phyloP scores from a whole-genome alignment of 805 yeast genomes.

The Osmozyma mogii region DNA sequence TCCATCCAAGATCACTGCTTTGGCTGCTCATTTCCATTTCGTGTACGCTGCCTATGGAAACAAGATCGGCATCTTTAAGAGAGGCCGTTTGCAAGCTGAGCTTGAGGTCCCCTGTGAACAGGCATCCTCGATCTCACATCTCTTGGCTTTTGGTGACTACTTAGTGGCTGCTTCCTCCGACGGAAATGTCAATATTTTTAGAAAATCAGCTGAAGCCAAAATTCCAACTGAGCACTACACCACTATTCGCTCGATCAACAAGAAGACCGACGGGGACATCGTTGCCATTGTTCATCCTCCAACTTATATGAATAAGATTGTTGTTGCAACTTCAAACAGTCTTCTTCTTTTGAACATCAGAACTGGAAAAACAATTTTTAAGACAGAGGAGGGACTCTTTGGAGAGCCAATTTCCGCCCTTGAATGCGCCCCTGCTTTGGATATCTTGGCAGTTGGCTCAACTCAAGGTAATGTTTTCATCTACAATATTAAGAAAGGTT shows the following conservation, averaged over 20 bases:
- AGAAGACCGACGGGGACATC: constrained; percentile 62
- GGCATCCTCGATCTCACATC: constrained; percentile 35
- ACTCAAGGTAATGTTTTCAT: constrained; percentile 57
- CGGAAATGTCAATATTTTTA: constrained; percentile 46
- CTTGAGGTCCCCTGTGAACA: constrained; percentile 12
- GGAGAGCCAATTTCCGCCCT: constrained; percentile 54
- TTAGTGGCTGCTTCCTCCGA: constrained; percentile 45
- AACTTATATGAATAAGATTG: constrained; percentile 84
- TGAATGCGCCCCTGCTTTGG: constrained; percentile 81
- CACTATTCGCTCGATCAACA: constrained; percentile 40
- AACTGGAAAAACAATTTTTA: constrained; percentile 64
- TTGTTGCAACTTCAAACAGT: constrained; percentile 65
- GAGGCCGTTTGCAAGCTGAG: constrained; percentile 59
- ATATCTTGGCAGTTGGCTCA: constrained; percentile 72
- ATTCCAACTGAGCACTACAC: constrained; percentile 63
- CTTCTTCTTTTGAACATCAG: constrained; percentile 64
- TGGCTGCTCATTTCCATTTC: constrained; percentile 76
- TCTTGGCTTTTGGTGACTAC: constrained; percentile 71
- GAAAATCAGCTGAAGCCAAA: constrained; percentile 36
- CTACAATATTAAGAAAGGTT: constrained; percentile 62
- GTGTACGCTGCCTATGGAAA: constrained; percentile 72
- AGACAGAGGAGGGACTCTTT: constrained; percentile 41
- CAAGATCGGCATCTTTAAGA: constrained; percentile 66
- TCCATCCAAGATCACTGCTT: constrained; percentile 55
- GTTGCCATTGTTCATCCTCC: constrained; percentile 75